Conservation (phyloP, 345 rosid species). For the Sonneratia alba region DNA sequence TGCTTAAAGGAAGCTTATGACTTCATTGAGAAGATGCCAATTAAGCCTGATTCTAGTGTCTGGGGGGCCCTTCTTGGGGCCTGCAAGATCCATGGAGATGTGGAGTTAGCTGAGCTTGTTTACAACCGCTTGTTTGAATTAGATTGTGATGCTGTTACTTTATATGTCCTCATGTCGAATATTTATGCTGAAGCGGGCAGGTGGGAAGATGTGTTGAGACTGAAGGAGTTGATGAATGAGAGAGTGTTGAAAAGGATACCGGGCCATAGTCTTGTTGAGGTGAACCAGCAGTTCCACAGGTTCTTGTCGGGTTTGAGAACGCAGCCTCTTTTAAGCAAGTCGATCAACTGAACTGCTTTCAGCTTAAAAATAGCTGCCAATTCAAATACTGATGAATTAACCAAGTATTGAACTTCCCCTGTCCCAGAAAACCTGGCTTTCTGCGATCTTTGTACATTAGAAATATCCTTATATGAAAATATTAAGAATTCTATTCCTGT, state of each 20-base stretch:
- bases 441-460: neutral
- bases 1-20: conserved; percentile 26
- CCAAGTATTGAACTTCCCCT: neutral
- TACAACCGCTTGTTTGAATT: conserved; percentile 23
- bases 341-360: neutral
- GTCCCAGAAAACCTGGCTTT: neutral
- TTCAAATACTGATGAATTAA: neutral
- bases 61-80: conserved; percentile 49
- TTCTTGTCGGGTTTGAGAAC: conserved; percentile 33
- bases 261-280: conserved; percentile 23
- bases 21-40: conserved; percentile 37
- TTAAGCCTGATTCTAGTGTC: conserved; percentile 29
- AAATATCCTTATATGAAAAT: neutral
- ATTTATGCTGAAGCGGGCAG: conserved; percentile 24
- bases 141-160: conserved; percentile 23
- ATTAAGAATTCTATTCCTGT: too few relatives aligned
- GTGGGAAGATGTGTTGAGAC: conserved; percentile 17
- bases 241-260: conserved; percentile 22
- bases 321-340: conserved; percentile 3
- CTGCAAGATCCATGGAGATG: conserved; percentile 30
- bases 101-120: conserved; percentile 21
- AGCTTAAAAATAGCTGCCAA: neutral
- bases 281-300: conserved; percentile 27
- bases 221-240: conserved; percentile 25
- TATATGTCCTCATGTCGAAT: conserved; percentile 29